Evolutionary conservation across 345 rosid species (phyloP).

Genomic region (Gossypium stocksii): DNA sequence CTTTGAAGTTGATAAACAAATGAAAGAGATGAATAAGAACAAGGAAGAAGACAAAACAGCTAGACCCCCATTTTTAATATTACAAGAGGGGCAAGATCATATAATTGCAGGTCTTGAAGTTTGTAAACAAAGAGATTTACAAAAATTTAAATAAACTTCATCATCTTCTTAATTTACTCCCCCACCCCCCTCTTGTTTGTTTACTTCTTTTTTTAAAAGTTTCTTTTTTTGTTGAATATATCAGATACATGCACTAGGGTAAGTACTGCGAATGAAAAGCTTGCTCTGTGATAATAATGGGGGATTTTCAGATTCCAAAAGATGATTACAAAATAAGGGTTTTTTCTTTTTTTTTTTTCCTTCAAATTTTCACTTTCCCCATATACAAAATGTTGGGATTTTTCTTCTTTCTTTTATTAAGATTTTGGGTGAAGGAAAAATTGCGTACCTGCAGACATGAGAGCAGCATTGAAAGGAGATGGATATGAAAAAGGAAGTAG

Average conservation of each 20-base stretch:
- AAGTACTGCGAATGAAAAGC: neutral
- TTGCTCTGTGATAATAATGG: neutral
- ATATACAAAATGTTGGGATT: slow-evolving; percentile 1
- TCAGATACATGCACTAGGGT: neutral
- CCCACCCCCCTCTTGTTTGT: neutral
- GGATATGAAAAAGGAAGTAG: slow-evolving; percentile 43
- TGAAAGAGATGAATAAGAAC: slow-evolving; percentile 3
- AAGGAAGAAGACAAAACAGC: slow-evolving; percentile 33
- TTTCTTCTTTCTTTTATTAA: neutral
- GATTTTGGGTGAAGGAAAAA: slow-evolving; percentile 67
- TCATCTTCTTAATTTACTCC: too few relatives aligned
- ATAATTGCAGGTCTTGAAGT: slow-evolving; percentile 19
- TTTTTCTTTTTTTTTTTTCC: neutral
- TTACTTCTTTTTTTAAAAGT: neutral
- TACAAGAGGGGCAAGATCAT: slow-evolving; percentile 11
- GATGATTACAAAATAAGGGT: neutral
- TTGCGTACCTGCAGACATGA: slow-evolving; percentile 54
- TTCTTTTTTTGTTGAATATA: neutral
- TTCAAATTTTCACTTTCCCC: neutral
- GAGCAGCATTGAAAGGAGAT: slow-evolving; percentile 41
- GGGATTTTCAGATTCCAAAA: neutral
- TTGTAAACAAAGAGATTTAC: slow-evolving; percentile 1
- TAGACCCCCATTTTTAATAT: slow-evolving; percentile 14
- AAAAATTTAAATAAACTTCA: neutral
- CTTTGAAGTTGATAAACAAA: slow-evolving; percentile 36